Evolutionary conservation across 2,329 filamentous ascomycete genomes (phyloP), one percentile per base, ranked within the genome.

Genomic region (Cordyceps farinosa): DNA sequence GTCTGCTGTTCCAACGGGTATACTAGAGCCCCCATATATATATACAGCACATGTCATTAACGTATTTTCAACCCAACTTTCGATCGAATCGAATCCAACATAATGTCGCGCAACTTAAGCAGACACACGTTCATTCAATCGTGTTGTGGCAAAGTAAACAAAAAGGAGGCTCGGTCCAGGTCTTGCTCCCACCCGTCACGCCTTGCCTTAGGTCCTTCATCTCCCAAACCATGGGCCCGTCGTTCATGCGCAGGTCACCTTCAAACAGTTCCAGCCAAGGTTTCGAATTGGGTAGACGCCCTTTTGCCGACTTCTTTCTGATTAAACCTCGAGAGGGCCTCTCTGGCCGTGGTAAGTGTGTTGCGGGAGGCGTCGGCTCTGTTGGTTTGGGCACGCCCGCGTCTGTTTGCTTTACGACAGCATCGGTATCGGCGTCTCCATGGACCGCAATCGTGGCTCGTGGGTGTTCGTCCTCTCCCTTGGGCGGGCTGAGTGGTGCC

Each of bases 381-480:
- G 73, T 70, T 38, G 71, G 70, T 59, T 69, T 68, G 22, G 73
- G 70, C 32, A 70, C 73, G 63, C 71, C 70, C 54, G 69, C 68
- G 63, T 72, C 64, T 32, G 66, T 65, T 68, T 77, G 74, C 59
- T 78, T 77, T 9, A 76, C 73, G 10, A 30, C 73, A 72, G 53
- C 75, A 59, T 77, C 75, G 59, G 73, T 75, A 48, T 77, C 76
- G 13, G 77, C 77, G 52, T 80, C 79, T 2, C 78, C 76, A 68
- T 82, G 82, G 42, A 83, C 81, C 60, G 82, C 81, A 64, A 84
- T 84, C 15, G 82, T 82, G 42, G 82, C 79, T 65, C 82, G 78
- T 0, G 79, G 79, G 63, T 79, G 80, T 36, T 81, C 82, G 36
- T 77, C 77, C 52, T 80, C 80, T 22, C 78, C 79, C 66, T 84